A percentile compares a stretch with the other conserved stretches of the same genome.
These are phyloP conservation scores for Chrysanthemum lavandulifolium DNA, from an alignment of 129 eudicot species.

Conservation along the genomic window DNA sequence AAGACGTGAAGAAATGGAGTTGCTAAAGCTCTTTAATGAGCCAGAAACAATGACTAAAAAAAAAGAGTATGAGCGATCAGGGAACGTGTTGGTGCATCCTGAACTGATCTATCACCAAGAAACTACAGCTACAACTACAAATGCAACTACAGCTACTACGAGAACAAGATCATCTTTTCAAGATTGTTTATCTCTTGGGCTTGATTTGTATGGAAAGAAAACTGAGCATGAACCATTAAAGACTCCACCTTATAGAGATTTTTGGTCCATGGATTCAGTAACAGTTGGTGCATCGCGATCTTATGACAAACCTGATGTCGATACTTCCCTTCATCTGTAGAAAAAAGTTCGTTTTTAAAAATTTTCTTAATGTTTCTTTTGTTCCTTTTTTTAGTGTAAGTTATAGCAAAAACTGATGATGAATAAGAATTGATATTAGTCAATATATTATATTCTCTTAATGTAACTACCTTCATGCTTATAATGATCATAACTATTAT, in stretches of 20 bases:
- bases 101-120: conserved; percentile 10
- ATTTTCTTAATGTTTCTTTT: conserved; percentile 18
- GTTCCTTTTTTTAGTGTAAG: conserved; percentile 31
- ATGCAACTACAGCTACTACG: background rate
- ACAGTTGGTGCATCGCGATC: conserved; percentile 20
- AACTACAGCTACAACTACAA: background rate
- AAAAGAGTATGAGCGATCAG: conserved; percentile 9
- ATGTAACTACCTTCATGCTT: too few relatives aligned
- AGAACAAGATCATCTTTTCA: conserved; percentile 28
- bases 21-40: conserved; percentile 29
- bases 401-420: conserved; percentile 21
- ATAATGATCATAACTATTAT: too few relatives aligned
- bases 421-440: conserved; percentile 19
- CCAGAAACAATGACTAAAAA: conserved; percentile 18
- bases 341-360: background rate
- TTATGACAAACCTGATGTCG: conserved; percentile 41
- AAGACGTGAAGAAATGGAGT: conserved; percentile 44
- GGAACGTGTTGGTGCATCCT: conserved; percentile 13
- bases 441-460: too few relatives aligned
- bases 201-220: conserved; percentile 31
- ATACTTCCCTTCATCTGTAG: conserved; percentile 68
- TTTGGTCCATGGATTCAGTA: conserved; percentile 35
- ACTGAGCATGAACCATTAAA: conserved; percentile 22
- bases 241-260: conserved; percentile 26
- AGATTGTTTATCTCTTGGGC: conserved; percentile 57